Conservation (phyloP, 768 basidiomycete species). For the Leccinum uliginosum region DNA sequence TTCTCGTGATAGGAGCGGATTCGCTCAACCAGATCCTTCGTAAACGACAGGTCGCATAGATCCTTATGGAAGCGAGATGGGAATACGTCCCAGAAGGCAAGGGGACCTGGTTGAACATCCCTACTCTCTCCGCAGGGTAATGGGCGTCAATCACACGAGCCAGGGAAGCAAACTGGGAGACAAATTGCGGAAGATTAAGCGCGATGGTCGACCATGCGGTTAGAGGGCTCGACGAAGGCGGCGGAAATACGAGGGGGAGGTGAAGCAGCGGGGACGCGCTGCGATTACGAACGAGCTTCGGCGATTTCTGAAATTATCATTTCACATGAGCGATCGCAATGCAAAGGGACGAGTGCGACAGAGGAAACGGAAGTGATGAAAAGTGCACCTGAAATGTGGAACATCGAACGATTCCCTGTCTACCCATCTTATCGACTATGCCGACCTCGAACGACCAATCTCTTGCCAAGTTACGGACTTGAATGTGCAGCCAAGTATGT, state of each 20-base stretch:
- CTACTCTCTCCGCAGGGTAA: conserved; percentile 20
- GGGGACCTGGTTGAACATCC: conserved; percentile 16
- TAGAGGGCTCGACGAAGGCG: conserved; percentile 48
- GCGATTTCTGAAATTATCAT: conserved; percentile 43
- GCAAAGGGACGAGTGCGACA: not conserved
- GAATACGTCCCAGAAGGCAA: conserved; percentile 56
- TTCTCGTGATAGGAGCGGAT: conserved; percentile 43
- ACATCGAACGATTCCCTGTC: conserved; percentile 57
- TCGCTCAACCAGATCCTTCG: conserved; percentile 75
- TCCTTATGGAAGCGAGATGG: conserved; percentile 66
- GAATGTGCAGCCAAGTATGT: conserved; percentile 72
- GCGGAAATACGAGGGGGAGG: conserved; percentile 65
- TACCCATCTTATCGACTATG: conserved; percentile 57
- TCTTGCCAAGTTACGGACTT: conserved; percentile 62
- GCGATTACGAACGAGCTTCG: conserved; percentile 41
- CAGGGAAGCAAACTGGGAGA: conserved; percentile 57
- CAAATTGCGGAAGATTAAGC: conserved; percentile 54
- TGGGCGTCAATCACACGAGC: conserved; percentile 28
- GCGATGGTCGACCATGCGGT: conserved; percentile 69
- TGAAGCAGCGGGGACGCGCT: conserved; percentile 56
- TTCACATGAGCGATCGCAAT: conserved; percentile 7
- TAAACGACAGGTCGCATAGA: conserved; percentile 75
- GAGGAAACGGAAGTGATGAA: conserved; percentile 1
- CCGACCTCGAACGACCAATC: conserved; percentile 78
- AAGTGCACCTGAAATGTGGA: conserved; percentile 75